A percentile compares a stretch with the other conserved stretches of the same genome.
phyloP scores from a whole-genome alignment of 305 asterid genomes.

The Solanum hybrid region DNA sequence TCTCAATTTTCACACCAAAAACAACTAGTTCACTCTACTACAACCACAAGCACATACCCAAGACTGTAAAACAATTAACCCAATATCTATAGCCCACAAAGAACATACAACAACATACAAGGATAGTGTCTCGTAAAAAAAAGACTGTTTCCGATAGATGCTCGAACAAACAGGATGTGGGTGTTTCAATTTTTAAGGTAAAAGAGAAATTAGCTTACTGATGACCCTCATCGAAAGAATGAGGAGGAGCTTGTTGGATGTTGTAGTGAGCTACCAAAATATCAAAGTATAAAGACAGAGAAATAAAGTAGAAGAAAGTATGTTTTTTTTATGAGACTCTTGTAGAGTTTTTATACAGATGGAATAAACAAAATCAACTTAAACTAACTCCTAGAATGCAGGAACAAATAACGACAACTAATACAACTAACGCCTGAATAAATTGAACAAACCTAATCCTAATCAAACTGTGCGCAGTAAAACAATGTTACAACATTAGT shows the following conservation, averaged over 20 bases:
- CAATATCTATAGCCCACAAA: neutral
- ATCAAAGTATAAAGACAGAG: slow-evolving; percentile 45
- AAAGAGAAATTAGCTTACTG: slow-evolving; percentile 33
- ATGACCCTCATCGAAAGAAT: slow-evolving; percentile 84
- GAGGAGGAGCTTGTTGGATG: slow-evolving; percentile 62
- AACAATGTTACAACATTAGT: too few species aligned
- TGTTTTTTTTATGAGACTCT: too few species aligned
- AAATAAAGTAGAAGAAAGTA: slow-evolving; percentile 5
- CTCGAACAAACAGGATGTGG: neutral
- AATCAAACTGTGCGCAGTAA: too few species aligned
- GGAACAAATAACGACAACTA: too few species aligned
- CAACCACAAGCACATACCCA: neutral
- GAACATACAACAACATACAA: neutral
- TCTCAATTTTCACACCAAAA: neutral
- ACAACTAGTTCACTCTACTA: neutral
- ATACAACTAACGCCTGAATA: too few species aligned
- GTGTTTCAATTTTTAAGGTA: neutral
- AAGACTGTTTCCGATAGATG: neutral
- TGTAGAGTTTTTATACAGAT: too few species aligned
- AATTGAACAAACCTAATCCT: too few species aligned
- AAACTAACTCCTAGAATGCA: too few species aligned
- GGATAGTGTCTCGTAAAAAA: too few species aligned
- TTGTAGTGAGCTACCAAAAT: slow-evolving; percentile 85
- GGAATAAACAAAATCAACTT: too few species aligned
- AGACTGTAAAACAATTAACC: neutral